Evolutionary conservation across 2,329 filamentous ascomycete species (phyloP), one percentile per base, ranked within the genome.

Genomic region (Alternaria rosae): DNA sequence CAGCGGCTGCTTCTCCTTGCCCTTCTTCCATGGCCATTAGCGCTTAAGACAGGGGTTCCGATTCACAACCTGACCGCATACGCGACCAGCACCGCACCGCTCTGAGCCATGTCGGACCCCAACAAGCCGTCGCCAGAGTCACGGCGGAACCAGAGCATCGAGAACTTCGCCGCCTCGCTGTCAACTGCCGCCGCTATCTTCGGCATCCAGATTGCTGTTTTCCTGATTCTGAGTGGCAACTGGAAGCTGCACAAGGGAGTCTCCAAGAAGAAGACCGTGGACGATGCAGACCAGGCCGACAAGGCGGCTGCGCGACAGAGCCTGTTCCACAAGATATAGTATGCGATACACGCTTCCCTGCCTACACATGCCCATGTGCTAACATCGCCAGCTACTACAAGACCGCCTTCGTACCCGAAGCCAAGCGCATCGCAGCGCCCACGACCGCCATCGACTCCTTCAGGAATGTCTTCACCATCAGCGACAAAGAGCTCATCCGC

Each of bases 401-500:
- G 59, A 78, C 76, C 8, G 69, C 76, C 55, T 80, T 78, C 32
- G 76, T 80, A 6, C 69, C 77, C 21, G 70, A 77, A 57, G 72
- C 74, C 57, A 73, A 74, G 50, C 76, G 76, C 41, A 76, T 79
- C 32, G 65, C 69, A n/a, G 66, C 71, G n/a, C 77, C 77, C 43
- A 68, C 70, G 8, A 76, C 76, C 43, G 75, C 74, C 35, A 74
- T 77, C 59, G 74, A 79, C 42, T 79, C 77, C 1, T 76, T 79
- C 65, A 77, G 75, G 61, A 78, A 75, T 65, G 84, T 83, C 67
- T 97, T 85, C 84, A 92, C 82, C 78, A 89, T 82, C 82, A 92
- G 82, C 78, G 88, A 83, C 86, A 92, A 92, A 12, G 92, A 97
- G 70, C 88, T 99, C 69, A 97, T 99, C 72, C 91, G 94, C 55